Percentiles rank a stretch among this genome's conserved stretches.
Conservation (phyloP, 768 basidiomycete species). For the Tricholoma terreum region DNA sequence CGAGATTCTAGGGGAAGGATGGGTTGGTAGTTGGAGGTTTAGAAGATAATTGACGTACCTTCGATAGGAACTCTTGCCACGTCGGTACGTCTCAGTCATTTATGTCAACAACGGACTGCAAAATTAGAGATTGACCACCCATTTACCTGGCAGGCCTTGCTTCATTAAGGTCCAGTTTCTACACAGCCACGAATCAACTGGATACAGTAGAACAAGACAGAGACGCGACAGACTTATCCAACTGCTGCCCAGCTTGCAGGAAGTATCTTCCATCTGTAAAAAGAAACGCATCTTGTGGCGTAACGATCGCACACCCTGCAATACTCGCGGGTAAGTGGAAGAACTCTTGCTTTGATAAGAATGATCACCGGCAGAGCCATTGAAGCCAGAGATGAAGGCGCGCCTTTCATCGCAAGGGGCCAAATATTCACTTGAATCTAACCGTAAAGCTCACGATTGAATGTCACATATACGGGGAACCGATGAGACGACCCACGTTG, state of each 20-base stretch:
- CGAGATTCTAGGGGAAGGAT: conserved; percentile 48
- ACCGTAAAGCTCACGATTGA: background rate
- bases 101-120: background rate
- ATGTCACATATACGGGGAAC: background rate
- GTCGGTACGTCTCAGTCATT: conserved; percentile 67
- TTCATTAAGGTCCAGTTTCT: conserved; percentile 96
- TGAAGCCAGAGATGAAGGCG: conserved; percentile 90
- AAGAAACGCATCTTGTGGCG: conserved; percentile 65
- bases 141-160: conserved; percentile 74
- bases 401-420: conserved; percentile 82
- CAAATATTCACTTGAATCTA: conserved; percentile 88
- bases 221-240: conserved; percentile 61
- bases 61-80: conserved; percentile 84
- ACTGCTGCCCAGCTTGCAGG: conserved; percentile 85
- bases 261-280: conserved; percentile 98
- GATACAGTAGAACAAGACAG: background rate
- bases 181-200: background rate
- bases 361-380: conserved; percentile 79
- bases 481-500: conserved; percentile 58
- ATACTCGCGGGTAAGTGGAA: background rate
- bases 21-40: background rate
- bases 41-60: conserved; percentile 39
- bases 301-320: conserved; percentile 75
- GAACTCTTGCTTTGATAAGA: background rate
- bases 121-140: conserved; percentile 3